Conservation (phyloP, 305 asterid species). For the Striga hermonthica region DNA sequence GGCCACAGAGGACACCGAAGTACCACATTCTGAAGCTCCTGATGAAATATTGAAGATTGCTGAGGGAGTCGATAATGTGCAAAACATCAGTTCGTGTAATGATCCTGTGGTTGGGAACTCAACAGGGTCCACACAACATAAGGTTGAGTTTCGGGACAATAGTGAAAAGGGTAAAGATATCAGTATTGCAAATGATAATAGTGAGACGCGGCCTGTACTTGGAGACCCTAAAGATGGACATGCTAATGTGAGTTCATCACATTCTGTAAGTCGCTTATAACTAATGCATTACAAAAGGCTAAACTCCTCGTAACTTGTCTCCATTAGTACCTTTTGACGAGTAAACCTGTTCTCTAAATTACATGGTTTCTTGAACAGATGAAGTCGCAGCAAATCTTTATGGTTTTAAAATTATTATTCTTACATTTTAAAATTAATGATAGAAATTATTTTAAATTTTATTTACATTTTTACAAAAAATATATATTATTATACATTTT, state of each 20-base stretch:
- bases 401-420: too few relatives aligned
- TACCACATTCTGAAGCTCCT: constrained; percentile 44
- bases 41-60: constrained; percentile 39
- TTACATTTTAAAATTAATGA: too few relatives aligned
- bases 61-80: constrained; percentile 32
- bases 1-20: constrained; percentile 48
- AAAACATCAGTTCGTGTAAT: constrained; percentile 29
- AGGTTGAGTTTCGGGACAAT: too few relatives aligned
- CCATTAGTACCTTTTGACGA: background rate
- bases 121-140: too few relatives aligned
- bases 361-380: constrained; percentile 3
- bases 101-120: constrained; percentile 30
- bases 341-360: too few relatives aligned
- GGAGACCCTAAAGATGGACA: constrained; percentile 30
- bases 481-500: too few relatives aligned
- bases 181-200: background rate
- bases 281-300: constrained; percentile 16
- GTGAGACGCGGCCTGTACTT: background rate
- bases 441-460: too few relatives aligned
- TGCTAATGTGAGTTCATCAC: constrained; percentile 22
- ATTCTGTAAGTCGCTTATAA: constrained; percentile 36
- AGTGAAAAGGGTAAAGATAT: background rate
- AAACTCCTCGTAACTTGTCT: background rate
- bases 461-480: too few relatives aligned
- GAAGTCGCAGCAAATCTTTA: background rate